A percentile compares a stretch with the other conserved stretches of the same genome.
Conservation (phyloP, 2,329 filamentous ascomycete species). For the Aspergillus japonicus region DNA sequence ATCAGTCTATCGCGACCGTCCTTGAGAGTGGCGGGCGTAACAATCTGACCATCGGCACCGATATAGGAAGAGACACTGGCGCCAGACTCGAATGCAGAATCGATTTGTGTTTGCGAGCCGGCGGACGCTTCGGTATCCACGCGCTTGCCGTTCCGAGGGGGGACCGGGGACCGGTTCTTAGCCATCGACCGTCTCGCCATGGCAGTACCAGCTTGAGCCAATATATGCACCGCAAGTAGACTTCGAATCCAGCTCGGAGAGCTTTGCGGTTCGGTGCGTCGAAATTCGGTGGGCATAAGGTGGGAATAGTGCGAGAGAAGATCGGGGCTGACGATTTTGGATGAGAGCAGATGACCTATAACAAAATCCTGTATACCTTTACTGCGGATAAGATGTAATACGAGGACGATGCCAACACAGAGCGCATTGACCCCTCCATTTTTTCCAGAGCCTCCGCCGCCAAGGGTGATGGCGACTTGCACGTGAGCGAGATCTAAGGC, state of each 20-base stretch:
- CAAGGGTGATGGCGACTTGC: slow-evolving; percentile 86
- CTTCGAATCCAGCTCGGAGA: slow-evolving; percentile 48
- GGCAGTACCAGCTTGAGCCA: slow-evolving; percentile 49
- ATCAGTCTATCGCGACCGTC: slow-evolving; percentile 59
- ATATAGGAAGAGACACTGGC: slow-evolving; percentile 42
- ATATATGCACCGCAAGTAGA: slow-evolving; percentile 50
- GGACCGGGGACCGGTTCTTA: slow-evolving; percentile 43
- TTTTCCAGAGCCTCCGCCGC: slow-evolving; percentile 65
- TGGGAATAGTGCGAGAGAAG: slow-evolving; percentile 44
- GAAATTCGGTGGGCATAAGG: slow-evolving; percentile 45
- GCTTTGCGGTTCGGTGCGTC: slow-evolving; percentile 41
- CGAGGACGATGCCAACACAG: slow-evolving; percentile 46
- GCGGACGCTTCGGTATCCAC: slow-evolving; percentile 47
- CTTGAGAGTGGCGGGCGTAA: slow-evolving; percentile 53
- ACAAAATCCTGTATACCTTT: slow-evolving; percentile 53
- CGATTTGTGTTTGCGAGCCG: slow-evolving; percentile 42
- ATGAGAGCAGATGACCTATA: slow-evolving; percentile 43
- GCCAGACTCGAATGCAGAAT: slow-evolving; percentile 45
- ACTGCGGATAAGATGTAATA: slow-evolving; percentile 48
- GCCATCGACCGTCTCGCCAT: slow-evolving; percentile 49
- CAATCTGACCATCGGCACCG: slow-evolving; percentile 46
- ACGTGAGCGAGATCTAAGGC: slow-evolving; percentile 88
- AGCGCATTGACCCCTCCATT: slow-evolving; percentile 47
- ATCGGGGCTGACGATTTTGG: slow-evolving; percentile 46
- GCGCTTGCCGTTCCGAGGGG: slow-evolving; percentile 43